Conservation (phyloP, 768 basidiomycete genomes). For the Kwoniella bestiolae region DNA sequence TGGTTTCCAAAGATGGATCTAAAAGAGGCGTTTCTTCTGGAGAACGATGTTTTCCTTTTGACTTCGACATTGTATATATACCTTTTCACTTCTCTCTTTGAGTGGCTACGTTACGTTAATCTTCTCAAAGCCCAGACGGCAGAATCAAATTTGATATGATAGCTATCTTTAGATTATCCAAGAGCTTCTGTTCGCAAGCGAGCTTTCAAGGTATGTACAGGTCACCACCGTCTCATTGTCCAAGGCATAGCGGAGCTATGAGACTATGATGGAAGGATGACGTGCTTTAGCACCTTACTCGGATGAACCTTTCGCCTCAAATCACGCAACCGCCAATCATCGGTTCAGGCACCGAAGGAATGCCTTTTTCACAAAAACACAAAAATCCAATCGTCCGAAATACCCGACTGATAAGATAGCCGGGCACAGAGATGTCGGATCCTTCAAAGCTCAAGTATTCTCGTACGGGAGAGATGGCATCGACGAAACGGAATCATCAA, state of each 20-base stretch:
- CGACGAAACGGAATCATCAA: too few species aligned
- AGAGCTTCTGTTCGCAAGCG: not conserved
- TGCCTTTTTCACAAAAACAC: too few species aligned
- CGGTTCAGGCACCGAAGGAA: not conserved
- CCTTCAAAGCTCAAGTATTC: too few species aligned
- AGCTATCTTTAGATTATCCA: not conserved
- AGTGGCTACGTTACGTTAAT: not conserved
- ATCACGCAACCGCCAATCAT: conserved; percentile 11
- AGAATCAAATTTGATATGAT: not conserved
- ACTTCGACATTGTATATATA: not conserved
- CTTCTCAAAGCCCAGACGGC: not conserved
- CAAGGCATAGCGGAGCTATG: too few species aligned
- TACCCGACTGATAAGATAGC: conserved; percentile 7
- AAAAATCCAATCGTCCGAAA: too few species aligned
- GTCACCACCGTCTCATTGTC: too few species aligned
- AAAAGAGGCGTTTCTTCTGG: conserved; percentile 2
- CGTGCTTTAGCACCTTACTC: not conserved
- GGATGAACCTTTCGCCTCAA: not conserved
- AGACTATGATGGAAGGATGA: too few species aligned
- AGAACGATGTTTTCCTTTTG: not conserved
- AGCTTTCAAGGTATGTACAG: not conserved
- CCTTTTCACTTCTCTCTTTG: not conserved
- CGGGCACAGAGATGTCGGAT: too few species aligned
- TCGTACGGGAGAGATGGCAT: too few species aligned
- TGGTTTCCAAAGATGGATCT: not conserved